Evolutionary conservation across 225 moss, liverwort and hornwort genomes (phyloP), one percentile per base, ranked within the genome.

Genomic region (Physcomitrellopsis africana): DNA sequence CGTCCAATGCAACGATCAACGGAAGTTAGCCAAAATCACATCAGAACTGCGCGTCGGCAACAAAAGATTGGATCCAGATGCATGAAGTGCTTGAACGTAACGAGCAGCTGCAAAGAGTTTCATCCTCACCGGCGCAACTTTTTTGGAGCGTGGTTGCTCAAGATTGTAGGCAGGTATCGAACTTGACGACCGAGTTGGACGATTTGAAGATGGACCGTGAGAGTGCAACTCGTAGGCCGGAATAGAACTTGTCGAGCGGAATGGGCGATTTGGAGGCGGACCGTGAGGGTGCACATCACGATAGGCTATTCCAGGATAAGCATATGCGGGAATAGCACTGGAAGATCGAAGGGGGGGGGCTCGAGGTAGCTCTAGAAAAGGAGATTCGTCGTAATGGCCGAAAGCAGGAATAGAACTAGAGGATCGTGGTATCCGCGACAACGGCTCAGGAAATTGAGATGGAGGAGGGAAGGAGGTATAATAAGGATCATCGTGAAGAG

Each of bases 91-190:
- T 63, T 3, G 47, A 19, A 53, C 46, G 32, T 37, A 37, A 37
- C 32, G 7, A 37, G 32, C 32, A 37, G 32, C 32, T 37, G 32
- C 32, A 5, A 11, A 19, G 45, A 18, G 9, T 2, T 5, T 37
- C 32, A 37, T 37, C 62, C 32, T 37, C 7, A 37, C 32, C 32
- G 32, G 32, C 16, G 43, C 46, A 18, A 73, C 72, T 73, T 73
- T 73, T 4, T 4, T 4, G 32, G 32, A 37, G 3, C 32, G 32
- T 7, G 32, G 32, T 37, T 37, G 4, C 32, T 37, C 32, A 37
- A 37, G 12, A 53, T 11, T 37, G 7, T 37, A 37, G 5, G 32
- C 32, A 37, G 32, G 32, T 37, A 37, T 37, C 32, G 32, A 37
- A 37, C 32, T 37, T 37, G 32, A 37, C 32, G 32, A 37, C 32